Evolutionary conservation across 106 monocot genomes (phyloP).

Genomic region (Allium cepa): DNA sequence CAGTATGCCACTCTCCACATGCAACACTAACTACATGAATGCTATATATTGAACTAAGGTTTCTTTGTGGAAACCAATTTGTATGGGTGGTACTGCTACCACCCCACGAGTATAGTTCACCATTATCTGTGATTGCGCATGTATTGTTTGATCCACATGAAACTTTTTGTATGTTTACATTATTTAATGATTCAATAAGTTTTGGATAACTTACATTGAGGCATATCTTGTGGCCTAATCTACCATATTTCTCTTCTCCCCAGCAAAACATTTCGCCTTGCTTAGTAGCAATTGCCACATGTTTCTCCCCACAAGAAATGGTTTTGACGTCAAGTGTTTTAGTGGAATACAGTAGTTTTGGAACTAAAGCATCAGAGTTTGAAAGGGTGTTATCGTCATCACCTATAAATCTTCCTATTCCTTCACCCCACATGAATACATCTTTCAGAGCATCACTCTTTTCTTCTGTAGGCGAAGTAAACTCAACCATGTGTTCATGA

Average conservation of each 20-base stretch:
- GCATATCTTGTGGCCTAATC: constrained; percentile 46
- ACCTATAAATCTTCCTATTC: constrained; percentile 28
- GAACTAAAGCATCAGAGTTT: constrained; percentile 32
- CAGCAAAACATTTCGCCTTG: constrained; percentile 78
- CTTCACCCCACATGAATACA: constrained; percentile 72
- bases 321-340: constrained; percentile 33
- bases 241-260: constrained; percentile 60
- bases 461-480: constrained; percentile 9
- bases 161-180: constrained; percentile 25
- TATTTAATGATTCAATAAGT: constrained; percentile 32
- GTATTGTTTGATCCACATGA: constrained; percentile 58
- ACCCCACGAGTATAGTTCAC: constrained; percentile 74
- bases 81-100: constrained; percentile 34
- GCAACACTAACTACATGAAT: constrained; percentile 26
- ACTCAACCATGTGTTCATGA: constrained; percentile 14
- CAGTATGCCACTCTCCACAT: constrained; percentile 48
- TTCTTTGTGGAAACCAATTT: constrained; percentile 49
- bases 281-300: constrained; percentile 53
- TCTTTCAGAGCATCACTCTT: constrained; percentile 41
- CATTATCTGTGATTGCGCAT: constrained; percentile 58
- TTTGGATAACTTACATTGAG: constrained; percentile 44
- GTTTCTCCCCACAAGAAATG: constrained; percentile 57
- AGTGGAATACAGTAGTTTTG: constrained; percentile 47
- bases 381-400: neutral
- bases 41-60: constrained; percentile 29